Evolutionary conservation across 768 basidiomycete species (phyloP).

Genomic region (Infundibulicybe gibba): DNA sequence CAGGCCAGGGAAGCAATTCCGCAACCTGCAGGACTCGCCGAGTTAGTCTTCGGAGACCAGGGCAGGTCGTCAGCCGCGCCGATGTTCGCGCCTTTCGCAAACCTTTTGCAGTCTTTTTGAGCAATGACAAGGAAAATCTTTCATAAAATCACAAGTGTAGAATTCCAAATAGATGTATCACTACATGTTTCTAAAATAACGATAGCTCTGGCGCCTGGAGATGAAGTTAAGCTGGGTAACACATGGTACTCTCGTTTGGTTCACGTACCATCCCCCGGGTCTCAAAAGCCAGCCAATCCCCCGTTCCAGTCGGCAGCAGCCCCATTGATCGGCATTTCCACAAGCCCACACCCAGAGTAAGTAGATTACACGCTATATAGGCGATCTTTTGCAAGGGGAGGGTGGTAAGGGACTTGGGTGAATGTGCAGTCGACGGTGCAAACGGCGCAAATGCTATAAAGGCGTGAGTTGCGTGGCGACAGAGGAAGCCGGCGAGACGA

Average conservation of each 20-base stretch:
- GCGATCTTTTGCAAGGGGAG: constrained; percentile 68
- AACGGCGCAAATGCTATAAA: constrained; percentile 67
- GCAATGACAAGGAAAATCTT: no score
- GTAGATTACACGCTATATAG: constrained; percentile 68
- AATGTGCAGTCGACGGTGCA: constrained; percentile 57
- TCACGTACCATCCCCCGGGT: constrained; percentile 62
- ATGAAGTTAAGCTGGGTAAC: background rate
- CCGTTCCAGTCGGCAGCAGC: constrained; percentile 83
- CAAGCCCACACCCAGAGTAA: constrained; percentile 79
- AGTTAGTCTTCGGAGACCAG: constrained; percentile 93
- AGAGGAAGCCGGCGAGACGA: constrained; percentile 17
- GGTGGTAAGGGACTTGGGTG: constrained; percentile 44
- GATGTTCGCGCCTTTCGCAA: constrained; percentile 71
- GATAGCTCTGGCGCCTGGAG: constrained; percentile 42
- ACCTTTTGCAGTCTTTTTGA: constrained; percentile 79
- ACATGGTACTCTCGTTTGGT: background rate
- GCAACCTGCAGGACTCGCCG: constrained; percentile 83
- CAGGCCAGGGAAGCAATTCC: constrained; percentile 92
- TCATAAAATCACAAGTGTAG: background rate
- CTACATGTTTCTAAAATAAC: constrained; percentile 18
- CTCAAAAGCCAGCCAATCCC: constrained; percentile 95
- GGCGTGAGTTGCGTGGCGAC: background rate
- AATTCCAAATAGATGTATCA: no score
- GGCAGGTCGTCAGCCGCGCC: constrained; percentile 83
- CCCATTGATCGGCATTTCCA: constrained; percentile 97